These are phyloP conservation scores for Hypoxylon perforatum DNA, from an alignment of 495 filamentous ascomycete genomes.

Conservation along the genomic window DNA sequence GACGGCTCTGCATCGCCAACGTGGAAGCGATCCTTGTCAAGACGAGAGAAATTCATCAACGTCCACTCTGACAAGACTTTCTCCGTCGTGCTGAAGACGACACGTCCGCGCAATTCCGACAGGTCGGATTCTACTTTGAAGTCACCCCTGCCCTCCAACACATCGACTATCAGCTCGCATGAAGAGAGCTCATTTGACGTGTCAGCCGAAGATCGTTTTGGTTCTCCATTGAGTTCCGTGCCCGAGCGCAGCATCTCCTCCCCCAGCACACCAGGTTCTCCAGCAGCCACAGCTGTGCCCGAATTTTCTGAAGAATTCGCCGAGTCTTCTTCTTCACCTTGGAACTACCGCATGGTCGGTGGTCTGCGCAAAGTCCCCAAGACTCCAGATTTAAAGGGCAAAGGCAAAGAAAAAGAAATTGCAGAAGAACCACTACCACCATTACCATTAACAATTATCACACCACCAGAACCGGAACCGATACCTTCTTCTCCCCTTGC, in stretches of 20 bases:
- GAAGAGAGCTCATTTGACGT: conserved; percentile 57
- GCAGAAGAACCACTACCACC: conserved; percentile 52
- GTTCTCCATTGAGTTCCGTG: conserved; percentile 57
- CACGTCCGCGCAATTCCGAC: conserved; percentile 41
- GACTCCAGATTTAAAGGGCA: conserved; percentile 61
- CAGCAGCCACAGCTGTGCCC: conserved; percentile 44
- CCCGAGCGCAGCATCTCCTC: conserved; percentile 56
- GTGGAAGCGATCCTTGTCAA: conserved; percentile 46
- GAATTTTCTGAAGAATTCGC: conserved; percentile 55
- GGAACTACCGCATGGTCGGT: conserved; percentile 65
- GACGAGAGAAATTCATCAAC: conserved; percentile 53
- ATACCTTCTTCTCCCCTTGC: conserved; percentile 45
- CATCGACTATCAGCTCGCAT: conserved; percentile 56
- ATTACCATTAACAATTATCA: conserved; percentile 49
- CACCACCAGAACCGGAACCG: conserved; percentile 31
- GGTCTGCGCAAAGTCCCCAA: conserved; percentile 65
- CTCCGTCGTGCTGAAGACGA: conserved; percentile 51
- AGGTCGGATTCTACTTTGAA: conserved; percentile 43
- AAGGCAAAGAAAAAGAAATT: conserved; percentile 48
- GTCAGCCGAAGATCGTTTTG: conserved; percentile 57
- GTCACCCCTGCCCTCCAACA: conserved; percentile 47
- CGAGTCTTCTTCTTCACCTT: conserved; percentile 56
- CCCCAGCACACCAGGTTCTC: conserved; percentile 43
- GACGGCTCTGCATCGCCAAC: conserved; percentile 28
- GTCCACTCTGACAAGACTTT: conserved; percentile 63